These are phyloP conservation scores for Candida multigemmis DNA, from an alignment of 805 yeast genomes.

Conservation along the genomic window DNA sequence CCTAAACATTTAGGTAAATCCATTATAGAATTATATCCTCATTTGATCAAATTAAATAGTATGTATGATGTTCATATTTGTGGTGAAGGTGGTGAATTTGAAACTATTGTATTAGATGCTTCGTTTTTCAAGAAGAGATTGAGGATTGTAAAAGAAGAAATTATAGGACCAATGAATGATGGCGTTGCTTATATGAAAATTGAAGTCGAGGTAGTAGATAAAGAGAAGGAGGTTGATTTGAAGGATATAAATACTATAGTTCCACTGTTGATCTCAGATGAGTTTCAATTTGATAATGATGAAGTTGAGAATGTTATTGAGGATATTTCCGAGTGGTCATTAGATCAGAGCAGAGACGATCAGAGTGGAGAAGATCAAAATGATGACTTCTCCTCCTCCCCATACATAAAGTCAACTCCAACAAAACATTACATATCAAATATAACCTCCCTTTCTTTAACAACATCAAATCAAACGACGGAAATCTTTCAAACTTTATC, in stretches of 20 bases:
- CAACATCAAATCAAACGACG: conserved; percentile 30
- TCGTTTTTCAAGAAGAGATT: conserved; percentile 65
- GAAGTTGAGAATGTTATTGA: not conserved
- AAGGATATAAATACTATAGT: conserved; percentile 6
- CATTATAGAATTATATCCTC: conserved; percentile 53
- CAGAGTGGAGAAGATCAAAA: too few species aligned
- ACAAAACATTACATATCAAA: conserved; percentile 20
- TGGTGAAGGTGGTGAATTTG: conserved; percentile 99
- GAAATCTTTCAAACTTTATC: conserved; percentile 41
- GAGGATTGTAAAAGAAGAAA: conserved; percentile 27
- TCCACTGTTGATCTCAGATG: conserved; percentile 33
- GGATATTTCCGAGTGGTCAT: not conserved
- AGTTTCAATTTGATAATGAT: conserved; percentile 15
- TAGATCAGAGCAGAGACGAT: too few species aligned
- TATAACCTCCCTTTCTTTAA: conserved; percentile 10
- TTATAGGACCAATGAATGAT: conserved; percentile 44
- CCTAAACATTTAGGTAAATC: conserved; percentile 59
- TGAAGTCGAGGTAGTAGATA: conserved; percentile 38
- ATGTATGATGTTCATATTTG: conserved; percentile 84
- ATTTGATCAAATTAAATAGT: conserved; percentile 45
- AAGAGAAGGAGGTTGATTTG: conserved; percentile 12
- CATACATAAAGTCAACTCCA: conserved; percentile 5
- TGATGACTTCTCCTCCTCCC: too few species aligned
- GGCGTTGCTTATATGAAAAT: conserved; percentile 65
- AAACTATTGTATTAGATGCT: conserved; percentile 83